phyloP scores from a whole-genome alignment of 495 filamentous ascomycete genomes.

The Hypoxylon intermedium region DNA sequence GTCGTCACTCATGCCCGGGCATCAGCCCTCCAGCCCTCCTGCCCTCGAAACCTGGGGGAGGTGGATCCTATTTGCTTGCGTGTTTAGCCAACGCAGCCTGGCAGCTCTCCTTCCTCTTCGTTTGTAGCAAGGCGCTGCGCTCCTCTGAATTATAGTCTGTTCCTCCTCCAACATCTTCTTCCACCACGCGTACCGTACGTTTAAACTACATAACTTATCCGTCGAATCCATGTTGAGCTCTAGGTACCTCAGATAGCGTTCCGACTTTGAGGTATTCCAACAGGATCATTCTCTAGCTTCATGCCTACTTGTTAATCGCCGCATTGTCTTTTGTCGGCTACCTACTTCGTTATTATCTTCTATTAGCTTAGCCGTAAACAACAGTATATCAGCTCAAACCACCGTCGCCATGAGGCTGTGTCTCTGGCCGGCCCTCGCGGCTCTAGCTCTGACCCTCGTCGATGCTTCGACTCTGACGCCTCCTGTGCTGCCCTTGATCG shows the following conservation, averaged over 20 bases:
- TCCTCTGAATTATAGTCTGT: too few species aligned
- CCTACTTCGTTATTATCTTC: not conserved
- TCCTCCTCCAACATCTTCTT: not conserved
- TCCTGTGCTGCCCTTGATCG: slow-evolving; percentile 84
- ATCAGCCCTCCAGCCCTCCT: too few species aligned
- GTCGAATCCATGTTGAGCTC: not conserved
- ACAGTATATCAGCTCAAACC: slow-evolving; percentile 4
- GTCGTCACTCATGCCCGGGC: slow-evolving; percentile 25
- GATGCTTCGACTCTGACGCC: slow-evolving; percentile 68
- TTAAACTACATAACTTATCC: not conserved
- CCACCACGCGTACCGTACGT: not conserved
- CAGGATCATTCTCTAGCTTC: slow-evolving; percentile 9
- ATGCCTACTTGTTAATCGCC: slow-evolving; percentile 8
- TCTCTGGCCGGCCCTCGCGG: slow-evolving; percentile 39
- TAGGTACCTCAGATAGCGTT: slow-evolving; percentile 11
- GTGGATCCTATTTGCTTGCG: slow-evolving; percentile 16
- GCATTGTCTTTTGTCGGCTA: not conserved
- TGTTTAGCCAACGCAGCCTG: too few species aligned
- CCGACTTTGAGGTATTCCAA: slow-evolving; percentile 4
- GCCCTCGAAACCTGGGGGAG: slow-evolving; percentile 31
- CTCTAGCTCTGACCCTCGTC: slow-evolving; percentile 46
- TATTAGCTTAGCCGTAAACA: slow-evolving; percentile 33
- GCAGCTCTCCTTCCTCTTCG: not conserved
- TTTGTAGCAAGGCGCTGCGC: too few species aligned
- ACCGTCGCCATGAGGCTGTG: slow-evolving; percentile 36